phyloP scores from a whole-genome alignment of 2,329 filamentous ascomycete genomes.

The Grosmannia serpens region DNA sequence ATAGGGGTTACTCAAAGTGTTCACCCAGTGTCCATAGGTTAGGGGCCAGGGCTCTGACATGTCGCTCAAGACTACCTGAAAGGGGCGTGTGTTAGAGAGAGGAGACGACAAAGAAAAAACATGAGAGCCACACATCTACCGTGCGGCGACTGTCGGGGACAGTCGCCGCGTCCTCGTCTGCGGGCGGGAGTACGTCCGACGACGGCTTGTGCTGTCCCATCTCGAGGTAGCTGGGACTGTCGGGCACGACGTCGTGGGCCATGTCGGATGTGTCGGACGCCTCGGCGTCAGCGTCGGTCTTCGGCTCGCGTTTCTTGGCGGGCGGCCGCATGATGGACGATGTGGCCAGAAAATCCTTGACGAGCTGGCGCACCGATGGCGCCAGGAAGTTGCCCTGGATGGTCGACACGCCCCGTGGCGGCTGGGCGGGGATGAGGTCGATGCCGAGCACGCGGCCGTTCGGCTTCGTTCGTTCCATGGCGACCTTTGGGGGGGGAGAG shows the following conservation, averaged over 20 bases:
- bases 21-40: conserved; percentile 66
- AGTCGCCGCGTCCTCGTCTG: conserved; percentile 16
- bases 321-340: neutral
- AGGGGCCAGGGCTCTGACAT: conserved; percentile 97
- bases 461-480: conserved; percentile 64
- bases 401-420: conserved; percentile 81
- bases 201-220: conserved; percentile 38
- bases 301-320: neutral
- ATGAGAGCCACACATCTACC: conserved; percentile 51
- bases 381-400: conserved; percentile 92
- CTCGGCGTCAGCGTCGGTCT: neutral
- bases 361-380: conserved; percentile 58
- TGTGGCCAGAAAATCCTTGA: conserved; percentile 60
- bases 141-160: conserved; percentile 35
- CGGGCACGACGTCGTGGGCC: conserved; percentile 20
- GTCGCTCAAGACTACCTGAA: conserved; percentile 91
- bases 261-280: neutral
- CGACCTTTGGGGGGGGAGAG: conserved; percentile 46
- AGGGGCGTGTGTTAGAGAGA: neutral
- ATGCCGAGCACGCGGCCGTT: conserved; percentile 77
- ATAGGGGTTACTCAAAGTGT: conserved; percentile 91
- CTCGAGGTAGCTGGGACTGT: conserved; percentile 52
- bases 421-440: conserved; percentile 85
- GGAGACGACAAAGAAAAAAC: neutral
- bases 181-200: neutral